Base-by-base conservation (phyloP, 2,329 filamentous ascomycete species). In the Cladosporium sp. region DNA sequence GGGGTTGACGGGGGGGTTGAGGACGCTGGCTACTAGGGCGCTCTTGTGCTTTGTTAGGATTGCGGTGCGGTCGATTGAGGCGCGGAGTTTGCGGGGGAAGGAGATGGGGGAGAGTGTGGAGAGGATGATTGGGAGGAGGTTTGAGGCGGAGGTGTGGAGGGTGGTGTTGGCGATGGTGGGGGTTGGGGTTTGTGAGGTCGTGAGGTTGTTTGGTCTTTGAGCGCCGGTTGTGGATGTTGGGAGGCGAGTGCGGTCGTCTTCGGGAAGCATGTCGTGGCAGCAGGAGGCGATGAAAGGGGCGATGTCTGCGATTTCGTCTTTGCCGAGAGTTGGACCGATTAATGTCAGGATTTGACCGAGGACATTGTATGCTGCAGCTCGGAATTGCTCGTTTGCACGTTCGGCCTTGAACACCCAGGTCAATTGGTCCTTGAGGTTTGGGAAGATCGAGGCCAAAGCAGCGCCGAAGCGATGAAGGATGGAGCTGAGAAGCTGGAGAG, bases 1-100 rank as follows among this genome's bases (percentile, higher is more conserved):
- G 5, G 41, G 27, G 29, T 46, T 46, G 9, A 55, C 80, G 74
- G 55, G 82, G 0, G 89, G 88, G 66, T 93, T 89, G 52, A 96
- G 72, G 11, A 94, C 83, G 65, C 88, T 92, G 5, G 89, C 82
- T 9, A 93, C 63, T 78, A 96, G 87, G 36, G 86, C 85, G 27
- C 83, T 75, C 62, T 82, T 83, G 65, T 84, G 77, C 52, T 78
- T 76, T 4, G 76, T 79, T 18, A 95, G 71, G 50, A 95, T 85
- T 16, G 88, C 86, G 2, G 87, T 88, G 56, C 87, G 85, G 62
- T 96, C 89, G 55, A 95, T 76, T 42, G 88, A 80, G 9, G 83
- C 79, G 46, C 92, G 84, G 16, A 88, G 64, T 2, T 85, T 80
- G 7, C 84, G 80, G n/a, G 85, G 79, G 32, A 95, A 69, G 62